Conservation (phyloP, 768 basidiomycete species). For the Tricholoma furcatifolium region DNA sequence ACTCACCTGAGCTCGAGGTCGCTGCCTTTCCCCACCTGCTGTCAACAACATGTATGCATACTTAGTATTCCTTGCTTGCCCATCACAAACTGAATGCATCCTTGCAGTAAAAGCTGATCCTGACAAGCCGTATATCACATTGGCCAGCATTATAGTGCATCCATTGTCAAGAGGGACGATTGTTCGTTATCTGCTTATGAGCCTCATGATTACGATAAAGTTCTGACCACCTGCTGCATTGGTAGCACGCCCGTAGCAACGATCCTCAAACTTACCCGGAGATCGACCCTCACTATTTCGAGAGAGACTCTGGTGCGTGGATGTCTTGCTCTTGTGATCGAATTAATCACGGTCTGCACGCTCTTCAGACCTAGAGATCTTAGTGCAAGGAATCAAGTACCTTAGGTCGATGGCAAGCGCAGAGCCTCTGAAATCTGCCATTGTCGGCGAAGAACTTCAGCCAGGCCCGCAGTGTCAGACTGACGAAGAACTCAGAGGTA, state of each 20-base stretch:
- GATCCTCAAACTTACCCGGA: constrained; percentile 34
- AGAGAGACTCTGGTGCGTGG: constrained; percentile 36
- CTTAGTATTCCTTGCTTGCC: too few species aligned
- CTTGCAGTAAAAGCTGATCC: constrained; percentile 30
- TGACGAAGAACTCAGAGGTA: constrained; percentile 33
- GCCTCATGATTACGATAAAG: not conserved
- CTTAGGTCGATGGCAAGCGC: constrained; percentile 14
- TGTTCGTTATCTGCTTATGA: constrained; percentile 24
- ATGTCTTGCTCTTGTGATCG: not conserved
- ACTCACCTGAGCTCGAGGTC: constrained; percentile 25
- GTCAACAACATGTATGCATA: constrained; percentile 16
- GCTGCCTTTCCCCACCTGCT: constrained; percentile 21
- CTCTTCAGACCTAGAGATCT: constrained; percentile 12
- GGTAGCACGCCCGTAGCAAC: constrained; percentile 27
- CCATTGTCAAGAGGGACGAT: constrained; percentile 49
- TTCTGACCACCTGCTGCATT: not conserved
- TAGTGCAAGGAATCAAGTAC: constrained; percentile 19
- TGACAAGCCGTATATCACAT: constrained; percentile 41
- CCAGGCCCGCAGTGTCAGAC: constrained; percentile 31
- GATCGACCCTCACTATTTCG: constrained; percentile 43
- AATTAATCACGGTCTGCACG: not conserved
- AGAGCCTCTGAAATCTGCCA: constrained; percentile 19
- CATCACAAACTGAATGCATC: not conserved
- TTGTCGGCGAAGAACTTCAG: constrained; percentile 12
- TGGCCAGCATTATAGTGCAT: constrained; percentile 38